Conservation (phyloP, 1,139 yeast genomes). For the Candida neerlandica region DNA sequence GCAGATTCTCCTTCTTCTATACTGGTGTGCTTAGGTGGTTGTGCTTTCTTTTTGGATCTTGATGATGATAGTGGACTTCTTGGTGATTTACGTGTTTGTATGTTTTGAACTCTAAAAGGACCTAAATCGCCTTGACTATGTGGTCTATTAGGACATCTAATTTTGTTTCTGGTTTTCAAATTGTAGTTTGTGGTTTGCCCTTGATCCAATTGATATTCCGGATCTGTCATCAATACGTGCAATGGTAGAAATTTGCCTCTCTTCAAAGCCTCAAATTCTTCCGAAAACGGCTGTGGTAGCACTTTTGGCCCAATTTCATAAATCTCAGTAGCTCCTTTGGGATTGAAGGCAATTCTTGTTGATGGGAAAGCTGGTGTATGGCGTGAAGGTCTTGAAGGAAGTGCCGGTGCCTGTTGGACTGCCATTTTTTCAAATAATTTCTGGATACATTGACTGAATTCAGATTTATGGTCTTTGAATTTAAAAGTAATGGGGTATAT, state of each 20-base stretch:
- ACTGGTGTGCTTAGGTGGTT: background rate
- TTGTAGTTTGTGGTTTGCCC: conserved; percentile 12
- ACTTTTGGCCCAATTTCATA: conserved; percentile 16
- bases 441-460: background rate
- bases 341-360: background rate
- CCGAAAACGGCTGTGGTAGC: conserved; percentile 18
- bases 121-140: conserved; percentile 10
- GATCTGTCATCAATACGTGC: conserved; percentile 7
- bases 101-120: conserved; percentile 4
- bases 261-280: conserved; percentile 14
- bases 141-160: conserved; percentile 13
- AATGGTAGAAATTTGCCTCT: conserved; percentile 15
- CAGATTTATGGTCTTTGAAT: conserved; percentile 2
- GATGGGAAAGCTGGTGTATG: background rate
- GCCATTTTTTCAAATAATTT: background rate
- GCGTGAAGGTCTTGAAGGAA: background rate
- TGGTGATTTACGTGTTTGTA: background rate
- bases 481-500: conserved; percentile 5
- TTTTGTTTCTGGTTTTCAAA: background rate
- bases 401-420: background rate
- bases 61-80: background rate
- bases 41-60: background rate
- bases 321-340: conserved; percentile 11
- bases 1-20: background rate
- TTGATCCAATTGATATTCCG: conserved; percentile 11